A percentile compares a stretch with the other conserved stretches of the same genome.
These are phyloP conservation scores for Aurifilum marmelostoma DNA, from an alignment of 2,329 filamentous ascomycete species.

Conservation along the genomic window DNA sequence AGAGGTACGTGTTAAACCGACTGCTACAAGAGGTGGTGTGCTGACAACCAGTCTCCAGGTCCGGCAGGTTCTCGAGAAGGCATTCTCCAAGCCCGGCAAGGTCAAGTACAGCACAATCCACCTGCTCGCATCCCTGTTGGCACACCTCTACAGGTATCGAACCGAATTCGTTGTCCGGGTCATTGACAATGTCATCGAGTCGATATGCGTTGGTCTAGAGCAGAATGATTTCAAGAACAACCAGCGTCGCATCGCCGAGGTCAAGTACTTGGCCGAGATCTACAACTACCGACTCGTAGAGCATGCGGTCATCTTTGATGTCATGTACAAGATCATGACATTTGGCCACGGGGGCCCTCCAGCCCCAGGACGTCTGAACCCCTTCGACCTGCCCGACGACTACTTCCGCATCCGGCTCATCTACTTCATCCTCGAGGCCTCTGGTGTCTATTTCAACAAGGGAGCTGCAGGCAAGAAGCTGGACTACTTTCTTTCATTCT, in stretches of 20 bases:
- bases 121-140: slow-evolving; percentile 85
- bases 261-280: slow-evolving; percentile 93
- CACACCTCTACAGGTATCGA: slow-evolving; percentile 88
- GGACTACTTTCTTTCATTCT: slow-evolving; percentile 95
- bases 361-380: slow-evolving; percentile 73
- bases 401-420: slow-evolving; percentile 94
- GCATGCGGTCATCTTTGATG: slow-evolving; percentile 92
- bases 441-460: slow-evolving; percentile 93
- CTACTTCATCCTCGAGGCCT: slow-evolving; percentile 89
- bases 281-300: slow-evolving; percentile 99
- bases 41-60: slow-evolving; percentile 48
- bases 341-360: slow-evolving; percentile 90
- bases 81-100: slow-evolving; percentile 95
- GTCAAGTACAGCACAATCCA: slow-evolving; percentile 98
- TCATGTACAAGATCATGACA: slow-evolving; percentile 89
- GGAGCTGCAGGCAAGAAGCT: slow-evolving; percentile 95
- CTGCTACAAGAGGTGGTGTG: slow-evolving; percentile 28
- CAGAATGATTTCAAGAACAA: slow-evolving; percentile 98
- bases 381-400: slow-evolving; percentile 87
- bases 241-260: slow-evolving; percentile 90
- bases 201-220: slow-evolving; percentile 84
- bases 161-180: slow-evolving; percentile 88
- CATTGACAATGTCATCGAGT: slow-evolving; percentile 89
- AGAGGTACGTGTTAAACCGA: slow-evolving; percentile 56
- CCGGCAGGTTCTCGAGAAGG: slow-evolving; percentile 66